phyloP scores from a whole-genome alignment of 257 asterid species.

The Salvia rosmarinus region DNA sequence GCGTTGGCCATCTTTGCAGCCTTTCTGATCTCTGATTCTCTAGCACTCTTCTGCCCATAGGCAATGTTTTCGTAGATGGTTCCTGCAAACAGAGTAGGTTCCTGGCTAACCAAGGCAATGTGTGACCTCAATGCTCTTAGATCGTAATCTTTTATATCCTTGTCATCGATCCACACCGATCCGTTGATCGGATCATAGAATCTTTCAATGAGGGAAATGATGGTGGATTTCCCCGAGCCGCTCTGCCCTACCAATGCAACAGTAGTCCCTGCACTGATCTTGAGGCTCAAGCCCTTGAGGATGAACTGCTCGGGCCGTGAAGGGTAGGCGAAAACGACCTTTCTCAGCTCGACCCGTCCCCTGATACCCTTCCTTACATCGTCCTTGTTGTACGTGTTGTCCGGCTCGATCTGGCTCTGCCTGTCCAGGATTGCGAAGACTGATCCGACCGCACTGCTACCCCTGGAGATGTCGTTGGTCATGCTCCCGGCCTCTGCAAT shows the following conservation, averaged over 20 bases:
- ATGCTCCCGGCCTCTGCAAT: constrained; percentile 91
- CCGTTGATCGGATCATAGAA: constrained; percentile 69
- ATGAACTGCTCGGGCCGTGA: constrained; percentile 64
- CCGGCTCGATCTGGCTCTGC: constrained; percentile 64
- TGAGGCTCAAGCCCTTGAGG: constrained; percentile 60
- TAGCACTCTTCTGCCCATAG: constrained; percentile 57
- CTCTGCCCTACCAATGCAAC: constrained; percentile 77
- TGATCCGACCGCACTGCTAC: constrained; percentile 72
- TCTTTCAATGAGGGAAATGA: constrained; percentile 63
- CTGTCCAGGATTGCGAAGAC: constrained; percentile 73
- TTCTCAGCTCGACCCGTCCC: constrained; percentile 68
- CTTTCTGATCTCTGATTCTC: constrained; percentile 65
- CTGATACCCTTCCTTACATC: constrained; percentile 39
- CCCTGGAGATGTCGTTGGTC: constrained; percentile 85
- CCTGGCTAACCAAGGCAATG: constrained; percentile 73
- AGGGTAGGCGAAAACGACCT: constrained; percentile 65
- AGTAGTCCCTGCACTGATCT: constrained; percentile 59
- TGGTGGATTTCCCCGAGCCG: constrained; percentile 73
- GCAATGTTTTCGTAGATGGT: constrained; percentile 70
- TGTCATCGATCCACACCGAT: constrained; percentile 55
- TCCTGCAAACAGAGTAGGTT: constrained; percentile 74
- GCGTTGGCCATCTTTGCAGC: constrained; percentile 82
- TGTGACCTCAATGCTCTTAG: constrained; percentile 59
- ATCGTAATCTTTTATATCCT: constrained; percentile 57
- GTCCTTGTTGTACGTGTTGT: constrained; percentile 40